Percentiles rank a stretch among this genome's conserved stretches.
Evolutionary conservation across 2,329 filamentous ascomycete genomes (phyloP).

Genomic region (Fusarium illudens): DNA sequence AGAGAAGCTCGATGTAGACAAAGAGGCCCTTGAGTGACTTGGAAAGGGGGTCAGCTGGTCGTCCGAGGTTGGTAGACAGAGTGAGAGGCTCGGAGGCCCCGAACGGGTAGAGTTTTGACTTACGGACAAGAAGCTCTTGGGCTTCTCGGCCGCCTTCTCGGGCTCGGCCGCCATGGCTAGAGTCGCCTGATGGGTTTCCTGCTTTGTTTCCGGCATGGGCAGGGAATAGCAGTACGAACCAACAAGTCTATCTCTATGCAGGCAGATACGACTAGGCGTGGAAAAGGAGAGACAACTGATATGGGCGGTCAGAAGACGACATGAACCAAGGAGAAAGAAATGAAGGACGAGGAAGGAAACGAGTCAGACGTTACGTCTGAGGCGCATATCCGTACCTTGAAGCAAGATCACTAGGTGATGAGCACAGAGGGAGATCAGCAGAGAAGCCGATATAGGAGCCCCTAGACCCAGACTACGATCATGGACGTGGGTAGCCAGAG

Average conservation of each 20-base stretch:
- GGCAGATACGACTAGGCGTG: background rate
- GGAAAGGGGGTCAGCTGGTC: background rate
- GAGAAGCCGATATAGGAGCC: conserved; percentile 25
- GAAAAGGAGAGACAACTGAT: background rate
- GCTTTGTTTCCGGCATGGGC: background rate
- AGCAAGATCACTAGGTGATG: background rate
- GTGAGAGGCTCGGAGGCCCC: background rate
- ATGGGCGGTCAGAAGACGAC: background rate
- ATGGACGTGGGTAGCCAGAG: background rate
- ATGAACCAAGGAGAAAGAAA: background rate
- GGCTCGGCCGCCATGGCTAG: conserved; percentile 20
- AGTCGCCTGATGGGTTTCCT: too few species aligned
- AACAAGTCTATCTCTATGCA: background rate
- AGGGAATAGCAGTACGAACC: background rate
- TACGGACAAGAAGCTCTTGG: conserved; percentile 20
- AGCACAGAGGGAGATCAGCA: background rate
- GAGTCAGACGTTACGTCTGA: background rate
- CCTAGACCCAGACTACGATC: background rate
- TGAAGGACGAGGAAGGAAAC: background rate
- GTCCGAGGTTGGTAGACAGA: background rate
- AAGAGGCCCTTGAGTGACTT: conserved; percentile 24
- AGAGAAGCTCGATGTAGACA: conserved; percentile 53
- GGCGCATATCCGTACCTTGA: background rate
- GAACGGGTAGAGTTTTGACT: conserved; percentile 1
- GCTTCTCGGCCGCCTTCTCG: conserved; percentile 19